Evolutionary conservation across 2,329 filamentous ascomycete species (phyloP), one percentile per base, ranked within the genome.

Genomic region (Fusarium burgessii): DNA sequence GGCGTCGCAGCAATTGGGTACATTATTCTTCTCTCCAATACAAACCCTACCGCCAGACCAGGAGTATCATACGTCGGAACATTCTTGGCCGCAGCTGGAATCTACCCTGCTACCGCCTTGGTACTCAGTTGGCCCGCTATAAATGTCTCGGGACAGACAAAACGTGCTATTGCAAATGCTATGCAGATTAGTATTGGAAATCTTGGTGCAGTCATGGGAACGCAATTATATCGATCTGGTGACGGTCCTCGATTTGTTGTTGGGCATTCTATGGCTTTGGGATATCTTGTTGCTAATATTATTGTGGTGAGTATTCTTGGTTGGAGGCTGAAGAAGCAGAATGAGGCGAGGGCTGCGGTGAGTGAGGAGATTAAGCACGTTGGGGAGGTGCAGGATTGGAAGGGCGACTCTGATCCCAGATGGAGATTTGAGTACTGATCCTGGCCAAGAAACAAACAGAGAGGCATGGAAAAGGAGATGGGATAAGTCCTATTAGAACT

Each of bases 141-240:
- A 77, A 93, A 93, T 63, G 89, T 93, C 1, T 90, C 89, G 0
- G 90, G 90, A 0, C 90, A 92, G 78, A 92, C 90, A 0, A 93
- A 93, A 78, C 84, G 91, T 2, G 89, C 89, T 2, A 88, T 90
- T 7, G 89, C 88, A 5, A 92, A 90, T 50, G 91, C 89, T 0
- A 88, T 93, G 86, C 90, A 92, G 72, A 92, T 93, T 62, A 90
- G 88, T 13, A 90, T 93, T 54, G 91, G 91, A 0, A 93, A 92
- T 70, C 76, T 91, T 2, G 91, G 91, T 1, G 90, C 90, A 0
- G 89, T 93, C 0, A 72, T 93, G 27, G 91, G 91, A 0, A 93
- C 91, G 3, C 91, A 93, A 78, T 77, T 93, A 3, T 93, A 93
- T 77, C 84, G 91, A 4, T 82, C 65, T 0, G 81, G 84, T 3